phyloP scores from a whole-genome alignment of 2,329 filamentous ascomycete genomes.

The Epichloe glyceriae region DNA sequence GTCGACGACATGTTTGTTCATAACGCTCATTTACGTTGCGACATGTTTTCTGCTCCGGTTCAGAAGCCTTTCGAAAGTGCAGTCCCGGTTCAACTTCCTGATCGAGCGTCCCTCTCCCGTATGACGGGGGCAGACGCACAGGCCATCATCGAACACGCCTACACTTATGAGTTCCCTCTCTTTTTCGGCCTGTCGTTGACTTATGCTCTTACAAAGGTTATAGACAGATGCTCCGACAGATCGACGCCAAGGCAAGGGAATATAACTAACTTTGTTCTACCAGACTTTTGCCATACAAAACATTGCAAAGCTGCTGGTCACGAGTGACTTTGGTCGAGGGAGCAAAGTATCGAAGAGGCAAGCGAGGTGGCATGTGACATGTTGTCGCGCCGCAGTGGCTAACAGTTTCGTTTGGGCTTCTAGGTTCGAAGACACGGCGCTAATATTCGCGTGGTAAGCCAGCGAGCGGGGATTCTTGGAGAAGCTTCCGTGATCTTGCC shows the following conservation, averaged over 20 bases:
- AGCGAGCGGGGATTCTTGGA: neutral
- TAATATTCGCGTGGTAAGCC: slow-evolving; percentile 23
- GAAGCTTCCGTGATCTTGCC: too few relatives aligned
- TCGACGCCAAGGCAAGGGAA: neutral
- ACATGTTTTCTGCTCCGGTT: slow-evolving; percentile 25
- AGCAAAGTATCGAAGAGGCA: slow-evolving; percentile 24
- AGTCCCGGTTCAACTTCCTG: slow-evolving; percentile 18
- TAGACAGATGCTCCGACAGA: too few relatives aligned
- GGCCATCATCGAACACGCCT: slow-evolving; percentile 25
- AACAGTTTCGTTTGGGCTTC: neutral
- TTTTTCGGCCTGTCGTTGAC: slow-evolving; percentile 25
- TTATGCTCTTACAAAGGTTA: slow-evolving; percentile 27
- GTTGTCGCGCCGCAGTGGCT: too few relatives aligned
- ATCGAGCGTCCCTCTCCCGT: slow-evolving; percentile 21
- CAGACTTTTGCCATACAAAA: slow-evolving; percentile 28
- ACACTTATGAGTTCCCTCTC: slow-evolving; percentile 24
- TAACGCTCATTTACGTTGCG: slow-evolving; percentile 17
- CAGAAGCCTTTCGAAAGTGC: slow-evolving; percentile 17
- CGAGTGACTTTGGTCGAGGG: slow-evolving; percentile 22
- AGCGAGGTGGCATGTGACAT: neutral
- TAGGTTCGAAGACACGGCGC: slow-evolving; percentile 29
- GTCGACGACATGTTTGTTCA: neutral
- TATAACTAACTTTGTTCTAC: neutral
- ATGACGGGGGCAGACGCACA: slow-evolving; percentile 34
- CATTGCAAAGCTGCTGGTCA: slow-evolving; percentile 24